phyloP scores from a whole-genome alignment of 2,329 filamentous ascomycete species.

The Trichoderma cornu-damae region DNA sequence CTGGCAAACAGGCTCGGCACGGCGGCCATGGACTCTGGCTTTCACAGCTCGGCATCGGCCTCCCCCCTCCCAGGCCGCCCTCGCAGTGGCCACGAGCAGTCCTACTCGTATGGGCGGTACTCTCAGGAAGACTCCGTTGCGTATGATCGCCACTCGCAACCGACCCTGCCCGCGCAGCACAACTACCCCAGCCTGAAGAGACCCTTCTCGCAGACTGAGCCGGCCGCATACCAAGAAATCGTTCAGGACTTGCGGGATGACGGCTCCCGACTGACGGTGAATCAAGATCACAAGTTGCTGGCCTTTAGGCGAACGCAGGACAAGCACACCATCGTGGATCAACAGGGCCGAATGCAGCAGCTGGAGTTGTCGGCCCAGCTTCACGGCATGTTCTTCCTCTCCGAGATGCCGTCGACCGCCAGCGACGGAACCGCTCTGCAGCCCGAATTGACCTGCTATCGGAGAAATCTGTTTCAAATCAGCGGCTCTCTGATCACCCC shows the following conservation, averaged over 20 bases:
- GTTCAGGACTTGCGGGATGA: slow-evolving; percentile 57
- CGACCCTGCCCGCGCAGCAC: slow-evolving; percentile 45
- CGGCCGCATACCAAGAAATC: slow-evolving; percentile 55
- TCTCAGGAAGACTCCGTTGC: slow-evolving; percentile 50
- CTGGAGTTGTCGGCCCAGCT: slow-evolving; percentile 67
- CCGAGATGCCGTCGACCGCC: slow-evolving; percentile 65
- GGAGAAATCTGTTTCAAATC: slow-evolving; percentile 92
- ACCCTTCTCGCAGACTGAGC: slow-evolving; percentile 51
- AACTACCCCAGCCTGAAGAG: slow-evolving; percentile 54
- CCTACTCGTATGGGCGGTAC: slow-evolving; percentile 51
- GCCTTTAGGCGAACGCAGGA: slow-evolving; percentile 54
- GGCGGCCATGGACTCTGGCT: slow-evolving; percentile 45
- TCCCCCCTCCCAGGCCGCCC: slow-evolving; percentile 47
- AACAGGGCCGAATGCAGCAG: slow-evolving; percentile 55
- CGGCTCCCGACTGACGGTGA: slow-evolving; percentile 51
- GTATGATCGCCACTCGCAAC: slow-evolving; percentile 50
- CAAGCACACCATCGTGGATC: slow-evolving; percentile 56
- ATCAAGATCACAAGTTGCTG: slow-evolving; percentile 57
- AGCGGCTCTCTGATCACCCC: slow-evolving; percentile 83
- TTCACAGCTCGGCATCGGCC: slow-evolving; percentile 42
- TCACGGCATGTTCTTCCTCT: slow-evolving; percentile 85
- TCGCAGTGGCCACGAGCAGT: slow-evolving; percentile 44
- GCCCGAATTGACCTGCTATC: slow-evolving; percentile 90
- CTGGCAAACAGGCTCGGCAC: slow-evolving; percentile 47
- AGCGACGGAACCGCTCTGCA: slow-evolving; percentile 56